Percentiles rank a stretch among this genome's conserved stretches.
Evolutionary conservation across 2,329 filamentous ascomycete species (phyloP).

Genomic region (Nothopassalora personata): DNA sequence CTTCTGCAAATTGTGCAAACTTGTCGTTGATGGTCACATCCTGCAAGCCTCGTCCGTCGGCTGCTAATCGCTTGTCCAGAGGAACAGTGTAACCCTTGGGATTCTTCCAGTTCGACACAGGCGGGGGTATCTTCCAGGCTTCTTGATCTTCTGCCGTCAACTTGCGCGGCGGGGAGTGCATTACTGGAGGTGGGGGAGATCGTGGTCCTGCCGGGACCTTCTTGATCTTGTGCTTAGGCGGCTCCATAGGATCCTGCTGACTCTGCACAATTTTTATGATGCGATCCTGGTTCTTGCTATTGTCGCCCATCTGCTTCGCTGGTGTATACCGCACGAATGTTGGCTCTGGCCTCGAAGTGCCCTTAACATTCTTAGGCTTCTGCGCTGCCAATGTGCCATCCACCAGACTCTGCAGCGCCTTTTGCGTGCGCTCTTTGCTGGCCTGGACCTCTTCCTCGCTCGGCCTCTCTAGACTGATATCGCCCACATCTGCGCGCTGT

Average conservation of each 20-base stretch:
- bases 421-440: conserved; percentile 82
- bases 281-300: conserved; percentile 77
- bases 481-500: conserved; percentile 86
- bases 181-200: conserved; percentile 84
- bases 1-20: conserved; percentile 93
- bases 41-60: conserved; percentile 84
- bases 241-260: conserved; percentile 91
- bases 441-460: conserved; percentile 77
- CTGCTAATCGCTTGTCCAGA: conserved; percentile 88
- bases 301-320: conserved; percentile 92
- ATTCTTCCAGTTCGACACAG: conserved; percentile 98
- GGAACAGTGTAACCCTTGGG: conserved; percentile 97
- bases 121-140: conserved; percentile 85
- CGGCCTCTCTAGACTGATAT: conserved; percentile 80
- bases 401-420: conserved; percentile 75
- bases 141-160: conserved; percentile 96
- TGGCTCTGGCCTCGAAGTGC: conserved; percentile 71
- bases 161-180: conserved; percentile 92
- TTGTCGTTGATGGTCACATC: conserved; percentile 98
- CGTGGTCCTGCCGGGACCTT: conserved; percentile 92
- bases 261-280: conserved; percentile 98
- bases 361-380: conserved; percentile 91
- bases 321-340: conserved; percentile 96
- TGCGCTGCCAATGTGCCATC: conserved; percentile 83
- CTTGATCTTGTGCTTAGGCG: conserved; percentile 98